Conservation (phyloP, 805 yeast genomes). For the Monosporozyma unispora region DNA sequence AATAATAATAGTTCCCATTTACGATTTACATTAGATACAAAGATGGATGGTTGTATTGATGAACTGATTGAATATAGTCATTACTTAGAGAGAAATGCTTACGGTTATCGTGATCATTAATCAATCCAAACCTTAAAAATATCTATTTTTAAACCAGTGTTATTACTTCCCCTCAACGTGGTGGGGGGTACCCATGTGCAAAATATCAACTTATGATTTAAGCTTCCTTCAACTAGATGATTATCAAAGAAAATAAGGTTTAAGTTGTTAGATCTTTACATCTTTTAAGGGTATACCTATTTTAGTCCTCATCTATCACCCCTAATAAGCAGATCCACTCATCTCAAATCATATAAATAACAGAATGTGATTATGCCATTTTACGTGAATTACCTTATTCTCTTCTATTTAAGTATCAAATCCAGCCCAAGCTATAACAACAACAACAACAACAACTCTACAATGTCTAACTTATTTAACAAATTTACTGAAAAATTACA, state of each 20-base stretch:
- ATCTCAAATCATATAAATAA: background rate
- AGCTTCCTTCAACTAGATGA: background rate
- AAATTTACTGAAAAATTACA: slow-evolving; percentile 27
- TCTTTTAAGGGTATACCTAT: background rate
- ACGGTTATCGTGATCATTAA: slow-evolving; percentile 1
- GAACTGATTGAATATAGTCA: background rate
- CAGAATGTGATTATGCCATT: no score
- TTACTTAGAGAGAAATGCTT: background rate
- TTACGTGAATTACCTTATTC: no score
- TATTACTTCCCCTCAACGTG: background rate
- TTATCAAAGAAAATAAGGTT: background rate
- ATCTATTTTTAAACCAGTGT: background rate
- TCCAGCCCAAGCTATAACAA: background rate
- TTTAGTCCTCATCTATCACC: background rate
- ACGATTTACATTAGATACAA: background rate
- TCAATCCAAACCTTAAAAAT: background rate
- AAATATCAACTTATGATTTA: background rate
- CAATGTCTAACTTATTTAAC: slow-evolving; percentile 28
- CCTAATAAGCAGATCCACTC: background rate
- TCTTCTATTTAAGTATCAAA: background rate
- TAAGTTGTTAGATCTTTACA: background rate
- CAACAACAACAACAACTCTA: background rate
- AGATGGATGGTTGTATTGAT: background rate
- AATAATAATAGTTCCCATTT: background rate
- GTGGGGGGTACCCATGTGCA: background rate